Conservation (phyloP, 176 grass and related monocot genomes). For the Stipa capillata region DNA sequence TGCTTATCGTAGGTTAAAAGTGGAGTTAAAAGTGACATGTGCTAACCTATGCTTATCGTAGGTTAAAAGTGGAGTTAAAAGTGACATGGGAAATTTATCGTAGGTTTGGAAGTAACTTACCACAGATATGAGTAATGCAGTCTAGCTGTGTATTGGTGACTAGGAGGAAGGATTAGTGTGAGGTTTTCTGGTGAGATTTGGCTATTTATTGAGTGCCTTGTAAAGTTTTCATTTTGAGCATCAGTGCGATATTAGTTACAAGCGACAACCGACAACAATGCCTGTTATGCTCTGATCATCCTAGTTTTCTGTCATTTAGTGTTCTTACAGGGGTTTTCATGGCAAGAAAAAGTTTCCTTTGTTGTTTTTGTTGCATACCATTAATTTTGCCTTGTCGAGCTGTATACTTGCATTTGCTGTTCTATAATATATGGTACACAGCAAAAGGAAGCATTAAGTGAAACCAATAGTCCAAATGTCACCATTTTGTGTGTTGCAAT, state of each 20-base stretch:
- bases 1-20: background rate
- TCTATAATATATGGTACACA: background rate
- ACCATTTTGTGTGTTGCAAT: background rate
- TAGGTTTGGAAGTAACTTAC: background rate
- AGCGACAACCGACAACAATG: background rate
- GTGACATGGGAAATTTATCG: background rate
- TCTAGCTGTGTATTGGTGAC: background rate
- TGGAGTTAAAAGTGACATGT: background rate
- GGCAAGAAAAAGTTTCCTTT: background rate
- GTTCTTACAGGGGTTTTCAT: background rate
- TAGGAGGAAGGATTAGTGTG: background rate
- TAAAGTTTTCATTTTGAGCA: conserved; percentile 1
- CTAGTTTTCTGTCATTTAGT: conserved; percentile 1
- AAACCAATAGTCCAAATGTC: background rate
- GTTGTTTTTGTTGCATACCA: background rate
- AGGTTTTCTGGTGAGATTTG: background rate
- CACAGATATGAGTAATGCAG: background rate
- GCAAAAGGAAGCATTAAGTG: background rate
- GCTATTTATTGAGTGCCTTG: background rate
- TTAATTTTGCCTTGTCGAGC: background rate
- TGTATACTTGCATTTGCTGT: background rate
- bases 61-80: background rate
- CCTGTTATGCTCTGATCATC: background rate
- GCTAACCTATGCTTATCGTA: background rate
- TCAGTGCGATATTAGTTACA: background rate